A percentile compares a stretch with the other conserved stretches of the same genome.
These are phyloP conservation scores for Solanum corneliomulleri DNA, from an alignment of 257 asterid genomes.

Conservation along the genomic window DNA sequence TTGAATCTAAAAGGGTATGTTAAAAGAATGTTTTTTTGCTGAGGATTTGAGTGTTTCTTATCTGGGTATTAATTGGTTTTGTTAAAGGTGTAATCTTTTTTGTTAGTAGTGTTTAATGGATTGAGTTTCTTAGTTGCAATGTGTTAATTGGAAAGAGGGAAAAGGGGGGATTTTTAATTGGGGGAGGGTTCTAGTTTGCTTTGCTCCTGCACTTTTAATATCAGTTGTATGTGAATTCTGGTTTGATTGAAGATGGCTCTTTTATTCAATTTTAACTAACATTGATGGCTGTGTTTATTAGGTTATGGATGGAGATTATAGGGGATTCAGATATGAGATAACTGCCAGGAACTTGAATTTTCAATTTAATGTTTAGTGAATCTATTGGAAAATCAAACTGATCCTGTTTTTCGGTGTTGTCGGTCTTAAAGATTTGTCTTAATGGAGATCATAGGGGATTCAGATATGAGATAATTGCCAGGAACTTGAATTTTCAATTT, in stretches of 20 bases:
- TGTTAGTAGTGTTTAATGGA: background rate
- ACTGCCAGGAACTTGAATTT: too few species aligned
- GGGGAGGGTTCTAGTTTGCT: background rate
- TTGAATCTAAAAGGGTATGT: slow-evolving; percentile 28
- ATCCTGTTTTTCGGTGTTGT: too few species aligned
- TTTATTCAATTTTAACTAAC: background rate
- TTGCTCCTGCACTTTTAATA: background rate
- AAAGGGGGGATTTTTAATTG: background rate
- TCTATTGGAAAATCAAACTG: too few species aligned
- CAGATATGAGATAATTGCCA: too few species aligned
- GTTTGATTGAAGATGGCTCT: background rate
- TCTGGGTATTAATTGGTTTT: background rate
- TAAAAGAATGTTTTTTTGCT: slow-evolving; percentile 3
- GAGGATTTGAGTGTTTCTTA: background rate
- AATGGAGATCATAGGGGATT: too few species aligned
- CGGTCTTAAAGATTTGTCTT: too few species aligned
- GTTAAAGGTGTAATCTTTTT: slow-evolving; percentile 29
- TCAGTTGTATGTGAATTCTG: background rate
- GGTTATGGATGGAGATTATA: background rate
- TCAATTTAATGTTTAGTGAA: too few species aligned
- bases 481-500: too few species aligned
- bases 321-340: background rate
- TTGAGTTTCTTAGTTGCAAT: slow-evolving; percentile 1
- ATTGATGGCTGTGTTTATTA: background rate
- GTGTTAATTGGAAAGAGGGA: background rate